Base-by-base conservation (phyloP, 371 early-diverging fungal species). In the Mortierella sp. region DNA sequence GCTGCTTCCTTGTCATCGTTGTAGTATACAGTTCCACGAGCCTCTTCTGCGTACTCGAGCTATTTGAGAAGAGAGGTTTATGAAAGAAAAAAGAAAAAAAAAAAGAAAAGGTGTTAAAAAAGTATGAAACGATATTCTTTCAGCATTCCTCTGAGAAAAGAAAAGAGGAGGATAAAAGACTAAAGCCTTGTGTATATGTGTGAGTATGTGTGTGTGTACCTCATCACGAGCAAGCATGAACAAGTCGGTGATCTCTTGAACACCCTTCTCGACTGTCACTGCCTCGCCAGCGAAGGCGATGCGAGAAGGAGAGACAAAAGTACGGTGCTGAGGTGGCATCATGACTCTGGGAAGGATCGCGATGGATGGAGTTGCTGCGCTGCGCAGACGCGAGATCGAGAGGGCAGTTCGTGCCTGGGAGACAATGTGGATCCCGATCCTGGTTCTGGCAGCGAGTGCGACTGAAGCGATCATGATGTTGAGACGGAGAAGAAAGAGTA, bases 41-140 rank as follows among this genome's bases (percentile, higher is more conserved):
- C 77, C 30, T 76, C 77, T 18, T 76, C 77, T 46, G 77, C 77
- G 30, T 76, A 76, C n/a, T 76, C 77, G 37, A 76, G 62, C 77
- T 76, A 61, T 7, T 29, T 4, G n/a, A 57, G 43, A n/a, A 26
- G 19, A 46, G 11, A 1, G 9, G 43, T 7, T 28, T 52, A 19
- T 28, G 44, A 14, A 50, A 50, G 50, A 14, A 4, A 14, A 50
- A 50, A 50, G 50, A 14, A 50, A 14, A 14, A 6, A 5, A 4
- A 14, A 6, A 4, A 14, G 4, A 50, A 16, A 16, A 14, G 50
- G 5, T n/a, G 50, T 16, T 50, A 50, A 14, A 14, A 50, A 14
- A 14, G 14, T 51, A 23, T 15, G 23, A 26, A 19, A n/a, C n/a
- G n/a, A n/a, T n/a, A n/a, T n/a, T n/a, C 46, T 46, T 9, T 16